Percentiles rank a stretch among this genome's conserved stretches.
Evolutionary conservation across 176 grass and related monocot genomes (phyloP).

Genomic region (Musa acuminata): DNA sequence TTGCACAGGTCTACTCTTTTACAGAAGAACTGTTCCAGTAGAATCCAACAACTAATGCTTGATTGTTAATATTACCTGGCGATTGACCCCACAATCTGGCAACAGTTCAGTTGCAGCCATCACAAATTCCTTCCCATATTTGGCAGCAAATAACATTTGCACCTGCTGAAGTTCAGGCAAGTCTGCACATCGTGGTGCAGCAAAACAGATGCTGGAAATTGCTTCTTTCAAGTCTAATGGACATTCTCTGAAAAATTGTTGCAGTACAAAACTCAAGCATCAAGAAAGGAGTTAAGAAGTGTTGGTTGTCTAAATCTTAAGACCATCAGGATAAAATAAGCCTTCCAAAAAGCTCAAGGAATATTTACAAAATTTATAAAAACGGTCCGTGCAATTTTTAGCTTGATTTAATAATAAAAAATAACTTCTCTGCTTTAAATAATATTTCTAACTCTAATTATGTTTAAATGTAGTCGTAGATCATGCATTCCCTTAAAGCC

Average conservation of each 20-base stretch:
- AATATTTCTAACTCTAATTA: too few species aligned
- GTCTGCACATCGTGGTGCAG: constrained; percentile 92
- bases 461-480: too few species aligned
- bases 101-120: constrained; percentile 67
- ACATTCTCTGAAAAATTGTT: constrained; percentile 61
- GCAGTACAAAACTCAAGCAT: constrained; percentile 1
- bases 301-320: background rate
- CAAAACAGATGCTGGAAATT: constrained; percentile 95
- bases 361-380: background rate
- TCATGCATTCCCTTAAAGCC: too few species aligned
- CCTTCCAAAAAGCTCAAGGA: background rate
- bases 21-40: background rate
- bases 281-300: background rate
- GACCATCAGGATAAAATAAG: background rate
- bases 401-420: too few species aligned
- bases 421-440: too few species aligned
- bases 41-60: background rate
- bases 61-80: constrained; percentile 47
- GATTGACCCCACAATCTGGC: constrained; percentile 93
- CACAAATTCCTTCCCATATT: constrained; percentile 97
- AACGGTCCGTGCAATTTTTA: background rate
- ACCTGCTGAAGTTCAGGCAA: constrained; percentile 81
- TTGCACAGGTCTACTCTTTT: background rate
- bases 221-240: constrained; percentile 99
- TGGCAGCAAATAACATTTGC: constrained; percentile 83